Evolutionary conservation across 179 eudicot species (phyloP), one percentile per base, ranked within the genome.

Genomic region (Patellifolia procumbens): DNA sequence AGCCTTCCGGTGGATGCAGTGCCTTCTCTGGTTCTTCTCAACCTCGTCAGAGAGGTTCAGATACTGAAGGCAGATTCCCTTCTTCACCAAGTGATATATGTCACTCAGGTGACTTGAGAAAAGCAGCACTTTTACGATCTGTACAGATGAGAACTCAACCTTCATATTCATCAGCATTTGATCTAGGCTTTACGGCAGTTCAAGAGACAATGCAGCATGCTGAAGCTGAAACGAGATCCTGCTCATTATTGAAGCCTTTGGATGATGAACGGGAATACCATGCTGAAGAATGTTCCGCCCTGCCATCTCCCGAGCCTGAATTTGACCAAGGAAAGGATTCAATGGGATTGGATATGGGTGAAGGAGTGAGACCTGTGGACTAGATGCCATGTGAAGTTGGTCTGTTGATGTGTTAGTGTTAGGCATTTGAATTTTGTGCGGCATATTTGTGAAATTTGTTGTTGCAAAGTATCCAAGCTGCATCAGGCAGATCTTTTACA

Each of bases 21-120:
- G 49, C 75, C 63, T 81, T 85, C 31, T 61, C 85, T 17, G 61
- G 80, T 60, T 53, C 89, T 59, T 66, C 88, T 63, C 92, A 86
- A 76, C 79, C 93, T 72, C 99, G 97, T 17, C 97, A 91, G 75
- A 85, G 95, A 75, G 92, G 93, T 51, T 89, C 97, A 10, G 98
- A 94, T 66, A 82, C 90, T 1, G 97, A 95, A 74, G 95, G 95
- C 31, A 86, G 97, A 42, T 92, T 95, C 63, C 99, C 99, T 15
- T 93, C 99, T n/a, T 93, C 97, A 0, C 99, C 97, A 0, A 95
- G 99, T 73, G 99, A 93, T 72, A 91, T 95, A 74, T 95, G 99
- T 87, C 99, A 95, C 88, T 90, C 97, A 0, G 94, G 94, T n/a
- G 99, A 95, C 80, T 81, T 95, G 65, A 87, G 97, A 75, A 93